A percentile compares a stretch with the other conserved stretches of the same genome.
Conservation (phyloP, 2,329 filamentous ascomycete genomes). For the Fusarium sp. region DNA sequence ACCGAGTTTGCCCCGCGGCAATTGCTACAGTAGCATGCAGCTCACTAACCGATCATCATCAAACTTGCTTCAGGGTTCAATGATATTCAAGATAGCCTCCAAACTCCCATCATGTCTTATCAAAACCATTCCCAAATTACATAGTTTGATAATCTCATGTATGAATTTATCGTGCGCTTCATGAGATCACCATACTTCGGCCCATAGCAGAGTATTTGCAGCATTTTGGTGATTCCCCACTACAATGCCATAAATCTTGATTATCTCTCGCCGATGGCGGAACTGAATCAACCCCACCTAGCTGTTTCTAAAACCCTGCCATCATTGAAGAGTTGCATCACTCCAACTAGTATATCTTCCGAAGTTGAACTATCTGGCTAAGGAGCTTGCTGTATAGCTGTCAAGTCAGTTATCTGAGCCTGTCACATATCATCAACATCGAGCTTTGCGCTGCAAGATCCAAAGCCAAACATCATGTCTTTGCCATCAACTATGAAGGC, state of each 20-base stretch:
- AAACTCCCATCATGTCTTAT: no score
- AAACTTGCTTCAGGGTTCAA: background rate
- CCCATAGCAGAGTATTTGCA: background rate
- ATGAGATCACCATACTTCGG: background rate
- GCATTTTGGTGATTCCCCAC: conserved; percentile 19
- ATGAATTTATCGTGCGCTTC: background rate
- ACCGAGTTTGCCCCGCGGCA: background rate
- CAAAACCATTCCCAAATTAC: background rate
- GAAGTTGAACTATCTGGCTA: background rate
- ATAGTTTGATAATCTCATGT: background rate
- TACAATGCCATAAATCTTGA: conserved; percentile 3
- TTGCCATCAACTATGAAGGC: conserved; percentile 78
- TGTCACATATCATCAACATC: background rate
- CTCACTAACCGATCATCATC: background rate
- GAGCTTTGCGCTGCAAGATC: background rate
- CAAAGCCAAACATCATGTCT: conserved; percentile 43
- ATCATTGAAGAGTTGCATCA: background rate
- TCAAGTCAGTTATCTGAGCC: background rate
- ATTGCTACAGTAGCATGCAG: background rate
- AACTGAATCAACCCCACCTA: conserved; percentile 30
- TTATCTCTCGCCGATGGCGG: conserved; percentile 26
- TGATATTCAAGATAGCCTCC: background rate
- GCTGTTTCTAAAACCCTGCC: conserved; percentile 1
- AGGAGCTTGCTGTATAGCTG: background rate
- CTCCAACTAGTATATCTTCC: background rate